A percentile compares a stretch with the other conserved stretches of the same genome.
Conservation (phyloP, 2,329 filamentous ascomycete species). For the Xylaria polymorpha region DNA sequence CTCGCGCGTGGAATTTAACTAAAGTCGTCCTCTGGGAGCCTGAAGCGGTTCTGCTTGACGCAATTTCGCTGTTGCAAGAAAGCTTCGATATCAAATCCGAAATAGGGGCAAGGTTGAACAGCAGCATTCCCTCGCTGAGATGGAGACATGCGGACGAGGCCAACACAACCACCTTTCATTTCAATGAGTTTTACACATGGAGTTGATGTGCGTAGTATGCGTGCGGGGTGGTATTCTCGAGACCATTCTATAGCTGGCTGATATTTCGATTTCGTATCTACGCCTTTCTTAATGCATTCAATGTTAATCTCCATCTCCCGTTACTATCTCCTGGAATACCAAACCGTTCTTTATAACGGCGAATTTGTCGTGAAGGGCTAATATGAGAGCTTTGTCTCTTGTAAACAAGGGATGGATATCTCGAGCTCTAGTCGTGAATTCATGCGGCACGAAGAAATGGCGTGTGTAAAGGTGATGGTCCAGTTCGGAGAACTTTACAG, state of each 20-base stretch:
- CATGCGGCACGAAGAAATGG: constrained; percentile 10
- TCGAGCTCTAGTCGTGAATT: constrained; percentile 10
- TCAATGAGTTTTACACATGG: constrained; percentile 43
- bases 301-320: not conserved
- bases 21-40: constrained; percentile 39
- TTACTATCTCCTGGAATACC: not conserved
- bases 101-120: constrained; percentile 3
- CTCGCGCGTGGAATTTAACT: constrained; percentile 28
- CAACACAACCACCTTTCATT: constrained; percentile 9
- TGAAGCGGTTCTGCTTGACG: not conserved
- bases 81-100: not conserved
- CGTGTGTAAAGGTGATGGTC: not conserved
- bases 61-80: not conserved
- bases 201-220: constrained; percentile 28
- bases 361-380: constrained; percentile 9
- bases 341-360: constrained; percentile 14
- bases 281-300: not conserved
- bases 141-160: constrained; percentile 34
- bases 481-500: not conserved
- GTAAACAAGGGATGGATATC: constrained; percentile 6
- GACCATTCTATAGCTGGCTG: no score
- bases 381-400: not conserved
- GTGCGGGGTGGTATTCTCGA: not conserved
- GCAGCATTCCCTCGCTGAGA: constrained; percentile 37
- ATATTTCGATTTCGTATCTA: not conserved